phyloP scores from a whole-genome alignment of 495 filamentous ascomycete genomes.

The Cairneyella variabilis region DNA sequence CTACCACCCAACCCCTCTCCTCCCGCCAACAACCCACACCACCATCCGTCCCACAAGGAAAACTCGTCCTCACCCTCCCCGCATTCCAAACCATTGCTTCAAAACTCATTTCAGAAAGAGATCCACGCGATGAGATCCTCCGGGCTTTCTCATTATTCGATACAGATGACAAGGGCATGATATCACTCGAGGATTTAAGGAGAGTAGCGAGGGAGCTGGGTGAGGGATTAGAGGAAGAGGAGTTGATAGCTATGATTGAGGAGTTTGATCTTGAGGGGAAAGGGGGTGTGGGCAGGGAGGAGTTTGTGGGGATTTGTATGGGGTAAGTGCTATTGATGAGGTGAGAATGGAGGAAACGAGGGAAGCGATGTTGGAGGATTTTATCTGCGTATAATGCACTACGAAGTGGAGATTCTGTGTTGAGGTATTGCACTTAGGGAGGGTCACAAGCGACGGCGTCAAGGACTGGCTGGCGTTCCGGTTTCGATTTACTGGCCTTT shows the following conservation, averaged over 20 bases:
- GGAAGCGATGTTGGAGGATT: too few relatives aligned
- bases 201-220: conserved; percentile 87
- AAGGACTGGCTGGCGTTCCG: neutral
- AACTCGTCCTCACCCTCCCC: conserved; percentile 65
- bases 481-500: neutral
- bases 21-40: conserved; percentile 27
- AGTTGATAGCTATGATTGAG: conserved; percentile 93
- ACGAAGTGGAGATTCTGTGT: neutral
- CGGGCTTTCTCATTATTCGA: conserved; percentile 90
- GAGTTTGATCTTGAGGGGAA: conserved; percentile 96
- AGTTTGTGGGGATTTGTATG: conserved; percentile 78
- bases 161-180: conserved; percentile 69
- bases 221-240: conserved; percentile 87
- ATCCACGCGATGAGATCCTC: conserved; percentile 87
- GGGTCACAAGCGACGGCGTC: conserved; percentile 14
- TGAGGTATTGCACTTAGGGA: neutral
- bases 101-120: conserved; percentile 69
- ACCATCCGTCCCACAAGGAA: conserved; percentile 32
- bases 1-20: conserved; percentile 9
- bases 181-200: conserved; percentile 79
- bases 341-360: too few relatives aligned
- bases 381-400: neutral
- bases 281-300: conserved; percentile 82
- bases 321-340: conserved; percentile 13
- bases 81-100: conserved; percentile 78